Percentiles rank a stretch among this genome's conserved stretches.
phyloP scores from a whole-genome alignment of 768 basidiomycete genomes.

The Scleroderma bovista region DNA sequence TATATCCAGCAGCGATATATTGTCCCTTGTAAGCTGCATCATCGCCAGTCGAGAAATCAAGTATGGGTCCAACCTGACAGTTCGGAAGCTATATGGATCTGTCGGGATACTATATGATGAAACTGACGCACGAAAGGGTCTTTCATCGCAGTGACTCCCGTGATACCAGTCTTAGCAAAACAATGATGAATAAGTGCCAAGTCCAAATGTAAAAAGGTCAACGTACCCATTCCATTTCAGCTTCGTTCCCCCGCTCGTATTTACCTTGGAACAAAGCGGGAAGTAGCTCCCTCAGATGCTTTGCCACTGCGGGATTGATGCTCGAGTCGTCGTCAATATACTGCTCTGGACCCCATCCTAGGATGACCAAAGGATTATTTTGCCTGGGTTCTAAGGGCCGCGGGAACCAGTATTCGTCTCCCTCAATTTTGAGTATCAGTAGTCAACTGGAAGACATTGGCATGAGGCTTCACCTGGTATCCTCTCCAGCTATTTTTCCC shows the following conservation, averaged over 20 bases:
- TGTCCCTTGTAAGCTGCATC: constrained; percentile 44
- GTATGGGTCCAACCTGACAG: constrained; percentile 59
- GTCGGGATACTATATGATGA: too few species aligned
- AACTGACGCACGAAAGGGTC: too few species aligned
- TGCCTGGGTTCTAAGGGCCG: constrained; percentile 36
- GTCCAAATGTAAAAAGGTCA: neutral
- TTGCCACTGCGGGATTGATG: constrained; percentile 43
- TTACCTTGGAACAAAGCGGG: constrained; percentile 35
- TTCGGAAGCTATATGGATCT: too few species aligned
- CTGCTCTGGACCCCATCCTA: constrained; percentile 65
- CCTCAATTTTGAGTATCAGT: constrained; percentile 12
- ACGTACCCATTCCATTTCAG: constrained; percentile 79
- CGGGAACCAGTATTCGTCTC: constrained; percentile 75
- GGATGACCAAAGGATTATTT: constrained; percentile 54
- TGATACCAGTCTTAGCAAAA: too few species aligned
- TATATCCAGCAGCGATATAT: constrained; percentile 63
- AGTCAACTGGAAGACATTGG: too few species aligned
- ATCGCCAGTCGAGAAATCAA: constrained; percentile 24
- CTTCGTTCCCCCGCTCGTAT: constrained; percentile 24
- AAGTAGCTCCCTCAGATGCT: constrained; percentile 51
- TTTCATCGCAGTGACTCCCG: too few species aligned
- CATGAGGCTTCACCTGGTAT: too few species aligned
- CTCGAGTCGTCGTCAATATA: constrained; percentile 54
- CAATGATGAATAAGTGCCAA: too few species aligned
- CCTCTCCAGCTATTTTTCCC: too few species aligned